Evolutionary conservation across 2,329 filamentous ascomycete genomes (phyloP), one percentile per base, ranked within the genome.

Genomic region (Penicillium sp.): DNA sequence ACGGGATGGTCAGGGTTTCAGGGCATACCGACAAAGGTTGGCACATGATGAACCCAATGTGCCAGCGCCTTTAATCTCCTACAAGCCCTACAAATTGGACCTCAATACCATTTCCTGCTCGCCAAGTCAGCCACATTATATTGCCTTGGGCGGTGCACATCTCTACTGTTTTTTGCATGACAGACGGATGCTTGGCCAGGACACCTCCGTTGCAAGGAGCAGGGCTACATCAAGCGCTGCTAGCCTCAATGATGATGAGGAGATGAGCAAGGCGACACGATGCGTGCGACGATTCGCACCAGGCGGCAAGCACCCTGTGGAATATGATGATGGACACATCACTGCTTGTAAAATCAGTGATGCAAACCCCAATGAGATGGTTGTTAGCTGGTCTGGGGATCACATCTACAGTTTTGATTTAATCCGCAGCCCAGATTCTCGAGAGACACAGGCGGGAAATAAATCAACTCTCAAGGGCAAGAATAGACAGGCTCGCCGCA

Each of bases 331-430:
- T 58, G 83, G 85, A 5, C 85, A 88, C 63, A 88, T 89, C 64
- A 88, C 86, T 2, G 85, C 86, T 16, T 87, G 85, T 72, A 89
- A 88, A 71, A 89, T 89, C 65, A 87, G 85, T 61, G 84, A 88
- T 71, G 84, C 83, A 9, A 81, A 86, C 57, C 86, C 86, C 0
- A 85, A 88, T 60, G 85, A 89, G 64, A 81, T 89, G 65, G 72
- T 89, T 14, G 86, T 84, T 22, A 88, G 85, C 63, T 89, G 86
- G 86, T 87, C 84, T 20, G 84, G 83, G 22, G 85, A 87, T 59
- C 79, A 84, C 59, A 85, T 88, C 49, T 86, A 86, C 71, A 83
- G 82, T 62, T 89, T 89, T 65, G 85, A 89, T 65, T 77, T 89
- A 16, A 72, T 85, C 42, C 79, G 80, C 46, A 82, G 80, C 61